Evolutionary conservation across 306 rosid species (phyloP), one percentile per base, ranked within the genome.

Genomic region (Cucurbita pepo): DNA sequence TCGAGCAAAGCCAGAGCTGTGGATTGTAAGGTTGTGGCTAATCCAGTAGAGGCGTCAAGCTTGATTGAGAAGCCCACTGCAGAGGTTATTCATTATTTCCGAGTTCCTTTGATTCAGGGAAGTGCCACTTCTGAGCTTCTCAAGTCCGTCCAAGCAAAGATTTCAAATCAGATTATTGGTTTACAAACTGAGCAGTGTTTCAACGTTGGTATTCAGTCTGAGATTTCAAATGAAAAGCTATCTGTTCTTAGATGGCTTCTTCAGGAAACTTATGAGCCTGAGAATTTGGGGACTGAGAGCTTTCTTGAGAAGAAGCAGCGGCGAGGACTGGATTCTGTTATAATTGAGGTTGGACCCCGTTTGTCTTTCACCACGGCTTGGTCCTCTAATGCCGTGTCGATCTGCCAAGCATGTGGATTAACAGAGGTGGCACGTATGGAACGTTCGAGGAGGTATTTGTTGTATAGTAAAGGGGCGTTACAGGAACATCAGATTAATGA

Each of bases 301-400:
- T 88, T 92, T 85, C 95, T 92, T 71, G 86, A 82, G 81, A 86
- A 90, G 83, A 92, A 79, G 78, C 77, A 69, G 41, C 88, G 80
- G 75, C 85, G 86, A 76, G 96, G 92, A 22, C 81, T 88, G 79
- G 78, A 25, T 50, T 60, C 83, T 22, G 84, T 85, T 72, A 81
- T 90, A 70, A 50, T 90, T 61, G 97, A 90, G 86, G 96, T 90
- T 79, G 96, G 97, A 14, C 97, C 97, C 44, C 83, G 95, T 79
- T 69, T 92, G 78, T 92, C 97, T 1, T 92, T 92, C 78, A 90
- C 92, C 43, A 92, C 97, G 21, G 91, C 97, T 0, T 92, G 97
- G 97, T 92, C 97, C 64, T 62, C 97, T 10, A 92, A 92, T 84
- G 97, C 96, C 9, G 88, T 92, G 9, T 88, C 97, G 13, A 86